Evolutionary conservation across 2,329 filamentous ascomycete genomes (phyloP).

Genomic region (Colletotrichum brevisporum): DNA sequence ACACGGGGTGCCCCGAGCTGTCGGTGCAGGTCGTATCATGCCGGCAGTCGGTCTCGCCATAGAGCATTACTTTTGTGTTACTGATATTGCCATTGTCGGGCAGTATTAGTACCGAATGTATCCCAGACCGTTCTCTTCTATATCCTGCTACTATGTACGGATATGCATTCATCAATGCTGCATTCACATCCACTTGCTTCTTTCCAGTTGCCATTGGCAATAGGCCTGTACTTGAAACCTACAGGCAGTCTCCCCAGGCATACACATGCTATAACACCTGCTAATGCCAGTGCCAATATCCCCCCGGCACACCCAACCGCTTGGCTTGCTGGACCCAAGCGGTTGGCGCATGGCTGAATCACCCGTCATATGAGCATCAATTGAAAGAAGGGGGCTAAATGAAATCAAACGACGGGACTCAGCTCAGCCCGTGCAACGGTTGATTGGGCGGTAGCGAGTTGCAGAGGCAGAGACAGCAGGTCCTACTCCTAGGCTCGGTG

Average conservation of each 20-base stretch:
- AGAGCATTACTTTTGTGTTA: background rate
- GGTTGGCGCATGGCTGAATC: conserved; percentile 30
- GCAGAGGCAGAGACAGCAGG: no score
- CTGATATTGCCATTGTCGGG: conserved; percentile 4
- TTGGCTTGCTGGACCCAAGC: conserved; percentile 31
- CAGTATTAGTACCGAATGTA: conserved; percentile 3
- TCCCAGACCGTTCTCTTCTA: background rate
- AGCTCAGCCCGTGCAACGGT: conserved; percentile 19
- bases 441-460: conserved; percentile 16
- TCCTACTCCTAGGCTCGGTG: background rate
- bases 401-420: conserved; percentile 7
- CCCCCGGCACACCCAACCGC: background rate
- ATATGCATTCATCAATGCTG: no score
- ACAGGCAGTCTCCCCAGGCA: background rate
- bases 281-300: background rate
- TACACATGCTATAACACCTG: background rate
- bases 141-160: background rate
- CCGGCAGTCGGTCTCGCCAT: conserved; percentile 18
- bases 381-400: conserved; percentile 1
- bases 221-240: conserved; percentile 19
- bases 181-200: conserved; percentile 6
- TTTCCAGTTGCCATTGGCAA: conserved; percentile 9
- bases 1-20: conserved; percentile 25
- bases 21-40: conserved; percentile 11
- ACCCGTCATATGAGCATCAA: conserved; percentile 6